These are phyloP conservation scores for Clonostachys byssicola DNA, from an alignment of 2,329 filamentous ascomycete species.

Conservation along the genomic window DNA sequence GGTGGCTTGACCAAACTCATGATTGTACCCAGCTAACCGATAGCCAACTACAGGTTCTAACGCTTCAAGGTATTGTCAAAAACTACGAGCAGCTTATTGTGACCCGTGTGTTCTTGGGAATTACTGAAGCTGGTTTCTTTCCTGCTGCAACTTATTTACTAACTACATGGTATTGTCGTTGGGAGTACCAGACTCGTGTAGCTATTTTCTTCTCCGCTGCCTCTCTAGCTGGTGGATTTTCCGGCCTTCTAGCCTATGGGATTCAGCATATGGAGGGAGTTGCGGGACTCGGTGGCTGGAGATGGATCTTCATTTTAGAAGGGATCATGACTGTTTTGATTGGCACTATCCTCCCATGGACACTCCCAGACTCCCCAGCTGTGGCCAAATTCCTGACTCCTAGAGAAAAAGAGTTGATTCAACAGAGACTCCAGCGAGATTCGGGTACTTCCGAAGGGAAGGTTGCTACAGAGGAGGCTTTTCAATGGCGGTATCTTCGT, in stretches of 20 bases:
- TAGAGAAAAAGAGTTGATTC: constrained; percentile 1
- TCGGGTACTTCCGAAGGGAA: neutral
- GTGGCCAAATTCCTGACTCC: neutral
- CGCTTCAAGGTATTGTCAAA: constrained; percentile 26
- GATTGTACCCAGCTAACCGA: constrained; percentile 40
- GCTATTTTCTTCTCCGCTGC: constrained; percentile 19
- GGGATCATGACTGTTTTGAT: constrained; percentile 21
- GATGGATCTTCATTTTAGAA: constrained; percentile 17
- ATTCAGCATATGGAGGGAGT: constrained; percentile 14
- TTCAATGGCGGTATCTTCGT: constrained; percentile 2
- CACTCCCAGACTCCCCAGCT: constrained; percentile 26
- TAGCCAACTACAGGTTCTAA: constrained; percentile 35
- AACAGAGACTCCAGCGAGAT: neutral
- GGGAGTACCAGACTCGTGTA: constrained; percentile 8
- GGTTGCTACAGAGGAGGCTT: constrained; percentile 1
- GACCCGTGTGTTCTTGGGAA: constrained; percentile 34
- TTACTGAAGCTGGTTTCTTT: constrained; percentile 34
- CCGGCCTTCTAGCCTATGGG: constrained; percentile 11
- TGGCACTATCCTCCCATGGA: constrained; percentile 37
- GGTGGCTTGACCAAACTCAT: constrained; percentile 37
- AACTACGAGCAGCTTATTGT: constrained; percentile 40
- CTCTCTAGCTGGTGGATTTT: constrained; percentile 13
- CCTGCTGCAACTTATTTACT: constrained; percentile 9
- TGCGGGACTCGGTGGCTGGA: constrained; percentile 9
- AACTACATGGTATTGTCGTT: constrained; percentile 1